Evolutionary conservation across 495 filamentous ascomycete genomes (phyloP).

Genomic region (Cryomyces minteri): DNA sequence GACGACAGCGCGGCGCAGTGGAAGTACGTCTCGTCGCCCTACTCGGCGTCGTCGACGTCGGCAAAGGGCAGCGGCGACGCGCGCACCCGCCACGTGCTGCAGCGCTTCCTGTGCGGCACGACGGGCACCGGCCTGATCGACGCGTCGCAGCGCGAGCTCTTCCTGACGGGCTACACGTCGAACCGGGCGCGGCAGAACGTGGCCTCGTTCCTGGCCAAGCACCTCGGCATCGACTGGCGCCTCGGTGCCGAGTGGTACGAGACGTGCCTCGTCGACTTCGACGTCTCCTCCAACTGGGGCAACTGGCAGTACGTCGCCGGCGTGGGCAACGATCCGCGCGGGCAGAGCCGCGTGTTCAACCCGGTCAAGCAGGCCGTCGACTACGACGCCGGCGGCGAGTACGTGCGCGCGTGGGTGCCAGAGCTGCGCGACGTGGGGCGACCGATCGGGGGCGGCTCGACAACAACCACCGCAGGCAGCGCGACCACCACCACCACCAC

Average conservation of each 20-base stretch:
- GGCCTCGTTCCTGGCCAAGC: conserved; percentile 49
- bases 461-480: too few relatives aligned
- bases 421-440: conserved; percentile 31
- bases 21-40: conserved; percentile 5
- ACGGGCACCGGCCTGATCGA: conserved; percentile 57
- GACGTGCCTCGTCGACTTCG: conserved; percentile 48
- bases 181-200: conserved; percentile 57
- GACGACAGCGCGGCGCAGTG: conserved; percentile 20
- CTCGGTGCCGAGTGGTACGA: conserved; percentile 68
- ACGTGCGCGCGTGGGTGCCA: conserved; percentile 45
- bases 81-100: conserved; percentile 18
- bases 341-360: conserved; percentile 48
- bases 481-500: too few relatives aligned
- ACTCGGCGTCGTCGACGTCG: neutral
- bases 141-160: conserved; percentile 46
- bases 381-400: conserved; percentile 46
- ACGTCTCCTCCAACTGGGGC: conserved; percentile 52
- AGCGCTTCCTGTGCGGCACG: conserved; percentile 37
- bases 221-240: conserved; percentile 56
- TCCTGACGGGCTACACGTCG: conserved; percentile 51
- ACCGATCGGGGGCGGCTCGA: neutral
- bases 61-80: conserved; percentile 5
- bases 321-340: conserved; percentile 54
- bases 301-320: conserved; percentile 64
- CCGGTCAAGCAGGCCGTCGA: conserved; percentile 53